Conservation (phyloP, 352 stramenopile species). For the Globisporangium splendens region DNA sequence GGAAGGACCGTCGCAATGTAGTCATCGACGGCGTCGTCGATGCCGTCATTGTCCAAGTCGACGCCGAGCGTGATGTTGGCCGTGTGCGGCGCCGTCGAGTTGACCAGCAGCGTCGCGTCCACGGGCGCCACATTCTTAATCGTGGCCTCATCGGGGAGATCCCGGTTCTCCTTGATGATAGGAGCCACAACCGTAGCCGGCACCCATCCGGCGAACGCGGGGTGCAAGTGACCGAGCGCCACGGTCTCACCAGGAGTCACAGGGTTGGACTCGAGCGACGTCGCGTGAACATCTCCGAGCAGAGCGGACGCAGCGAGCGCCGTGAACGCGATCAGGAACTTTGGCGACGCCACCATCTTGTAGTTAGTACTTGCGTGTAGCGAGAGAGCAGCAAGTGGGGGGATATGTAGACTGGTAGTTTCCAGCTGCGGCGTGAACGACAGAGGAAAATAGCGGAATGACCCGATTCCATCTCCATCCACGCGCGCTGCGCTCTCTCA, state of each 20-base stretch:
- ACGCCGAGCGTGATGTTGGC: conserved; percentile 1
- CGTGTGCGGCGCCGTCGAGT: background rate
- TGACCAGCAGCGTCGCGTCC: conserved; percentile 7
- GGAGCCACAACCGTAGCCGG: background rate
- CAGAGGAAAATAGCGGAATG: no score
- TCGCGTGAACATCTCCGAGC: conserved; percentile 9
- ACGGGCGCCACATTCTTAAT: background rate
- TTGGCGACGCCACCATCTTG: conserved; percentile 9
- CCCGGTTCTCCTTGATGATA: conserved; percentile 11
- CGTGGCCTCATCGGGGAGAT: conserved; percentile 1
- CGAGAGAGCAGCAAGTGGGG: no score
- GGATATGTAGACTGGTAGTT: no score
- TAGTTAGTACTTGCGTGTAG: no score
- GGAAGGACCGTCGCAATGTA: conserved; percentile 4
- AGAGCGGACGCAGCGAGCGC: background rate
- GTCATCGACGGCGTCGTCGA: conserved; percentile 9
- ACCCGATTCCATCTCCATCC: no score
- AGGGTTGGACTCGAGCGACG: conserved; percentile 7
- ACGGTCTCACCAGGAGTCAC: conserved; percentile 8
- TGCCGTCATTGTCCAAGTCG: background rate
- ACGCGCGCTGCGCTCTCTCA: no score
- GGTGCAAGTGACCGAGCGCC: conserved; percentile 3
- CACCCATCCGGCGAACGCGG: conserved; percentile 1
- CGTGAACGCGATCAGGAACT: conserved; percentile 8
- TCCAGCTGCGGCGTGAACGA: no score